phyloP scores from a whole-genome alignment of 140 eudicot genomes.

The Oenanthe javanica region DNA sequence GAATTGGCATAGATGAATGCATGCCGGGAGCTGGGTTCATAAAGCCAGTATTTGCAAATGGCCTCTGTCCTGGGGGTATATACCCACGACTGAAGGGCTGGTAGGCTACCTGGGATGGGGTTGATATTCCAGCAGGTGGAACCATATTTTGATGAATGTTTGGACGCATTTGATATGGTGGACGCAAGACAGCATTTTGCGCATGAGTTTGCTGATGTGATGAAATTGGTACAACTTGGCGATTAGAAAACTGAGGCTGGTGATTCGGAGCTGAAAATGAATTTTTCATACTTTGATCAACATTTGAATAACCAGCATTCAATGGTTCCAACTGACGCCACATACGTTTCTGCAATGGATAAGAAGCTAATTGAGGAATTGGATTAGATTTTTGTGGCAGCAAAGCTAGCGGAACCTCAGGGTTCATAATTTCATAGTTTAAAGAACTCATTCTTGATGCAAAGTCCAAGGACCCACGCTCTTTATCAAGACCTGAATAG shows the following conservation, averaged over 20 bases:
- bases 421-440: conserved; percentile 18
- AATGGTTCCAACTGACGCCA: conserved; percentile 32
- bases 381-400: conserved; percentile 29
- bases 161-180: conserved; percentile 34
- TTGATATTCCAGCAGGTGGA: conserved; percentile 26
- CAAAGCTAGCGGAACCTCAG: conserved; percentile 18
- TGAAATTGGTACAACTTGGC: conserved; percentile 22
- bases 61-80: conserved; percentile 33
- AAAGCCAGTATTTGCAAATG: conserved; percentile 17
- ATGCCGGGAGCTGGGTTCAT: conserved; percentile 31
- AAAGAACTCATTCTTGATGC: conserved; percentile 17
- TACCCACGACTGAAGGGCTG: conserved; percentile 48
- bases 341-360: conserved; percentile 37
- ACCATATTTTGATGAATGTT: conserved; percentile 38
- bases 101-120: conserved; percentile 25
- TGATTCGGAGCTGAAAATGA: conserved; percentile 30
- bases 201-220: conserved; percentile 25
- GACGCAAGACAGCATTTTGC: conserved; percentile 27
- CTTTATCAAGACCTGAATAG: conserved; percentile 28
- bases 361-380: conserved; percentile 23
- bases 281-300: conserved; percentile 27
- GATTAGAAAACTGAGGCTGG: conserved; percentile 32
- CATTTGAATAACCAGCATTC: conserved; percentile 24
- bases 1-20: conserved; percentile 41
- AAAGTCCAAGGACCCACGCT: conserved; percentile 24